These are phyloP conservation scores for Capronia coronata DNA, from an alignment of 2,329 filamentous ascomycete genomes.

Conservation along the genomic window DNA sequence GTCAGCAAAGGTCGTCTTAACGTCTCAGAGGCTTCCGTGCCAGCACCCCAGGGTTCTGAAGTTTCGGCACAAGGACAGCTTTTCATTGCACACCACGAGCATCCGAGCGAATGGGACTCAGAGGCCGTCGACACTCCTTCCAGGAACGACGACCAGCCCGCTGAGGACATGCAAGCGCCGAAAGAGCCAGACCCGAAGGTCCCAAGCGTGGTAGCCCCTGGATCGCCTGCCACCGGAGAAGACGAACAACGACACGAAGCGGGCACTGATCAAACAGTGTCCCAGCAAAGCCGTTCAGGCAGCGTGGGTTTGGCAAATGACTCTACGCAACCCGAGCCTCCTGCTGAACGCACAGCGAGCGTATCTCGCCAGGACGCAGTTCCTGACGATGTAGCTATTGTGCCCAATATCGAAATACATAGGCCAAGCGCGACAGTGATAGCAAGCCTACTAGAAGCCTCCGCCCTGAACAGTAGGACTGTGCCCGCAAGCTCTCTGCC, in stretches of 20 bases:
- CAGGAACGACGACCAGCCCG: not conserved
- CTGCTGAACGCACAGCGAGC: not conserved
- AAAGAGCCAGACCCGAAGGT: not conserved
- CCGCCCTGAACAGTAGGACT: not conserved
- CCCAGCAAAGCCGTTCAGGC: not conserved
- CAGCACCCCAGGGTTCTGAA: slow-evolving; percentile 12
- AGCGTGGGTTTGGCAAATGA: not conserved
- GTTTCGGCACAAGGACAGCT: slow-evolving; percentile 18
- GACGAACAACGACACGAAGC: not conserved
- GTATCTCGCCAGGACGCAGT: not conserved
- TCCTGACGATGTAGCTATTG: not conserved
- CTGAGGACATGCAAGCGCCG: not conserved
- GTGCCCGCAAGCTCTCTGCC: slow-evolving; percentile 2
- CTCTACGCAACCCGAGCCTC: not conserved
- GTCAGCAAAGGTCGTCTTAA: slow-evolving; percentile 18
- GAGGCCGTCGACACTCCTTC: slow-evolving; percentile 4
- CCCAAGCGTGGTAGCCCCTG: not conserved
- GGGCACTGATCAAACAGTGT: not conserved
- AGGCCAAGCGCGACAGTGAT: slow-evolving; percentile 19
- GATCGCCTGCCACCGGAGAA: not conserved
- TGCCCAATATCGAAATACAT: slow-evolving; percentile 11
- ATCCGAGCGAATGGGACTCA: not conserved
- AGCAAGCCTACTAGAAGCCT: slow-evolving; percentile 4
- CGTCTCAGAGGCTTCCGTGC: slow-evolving; percentile 21
- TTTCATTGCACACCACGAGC: slow-evolving; percentile 15